Percentiles rank a stretch among this genome's conserved stretches.
Conservation (phyloP, 169 alveolate species). For the Plasmodium adleri region DNA sequence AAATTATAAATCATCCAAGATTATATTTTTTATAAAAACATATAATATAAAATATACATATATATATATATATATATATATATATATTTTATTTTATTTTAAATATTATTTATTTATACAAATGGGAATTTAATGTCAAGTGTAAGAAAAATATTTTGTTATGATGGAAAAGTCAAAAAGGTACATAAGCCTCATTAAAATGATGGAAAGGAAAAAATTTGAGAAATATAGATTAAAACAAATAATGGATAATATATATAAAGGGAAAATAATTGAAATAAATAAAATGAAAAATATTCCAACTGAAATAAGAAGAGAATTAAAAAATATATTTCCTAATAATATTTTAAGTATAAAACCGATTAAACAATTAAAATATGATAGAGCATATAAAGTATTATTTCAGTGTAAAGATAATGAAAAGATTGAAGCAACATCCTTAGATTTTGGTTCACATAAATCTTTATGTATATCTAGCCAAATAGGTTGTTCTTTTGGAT, state of each 20-base stretch:
- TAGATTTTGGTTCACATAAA: slow-evolving; percentile 87
- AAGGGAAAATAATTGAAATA: slow-evolving; percentile 75
- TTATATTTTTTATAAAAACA: too few relatives aligned
- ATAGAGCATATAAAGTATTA: slow-evolving; percentile 86
- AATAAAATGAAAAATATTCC: slow-evolving; percentile 84
- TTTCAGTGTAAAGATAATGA: slow-evolving; percentile 86
- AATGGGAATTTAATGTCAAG: neutral
- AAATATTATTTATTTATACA: neutral
- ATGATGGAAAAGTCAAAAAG: slow-evolving; percentile 69
- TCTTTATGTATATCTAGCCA: slow-evolving; percentile 90
- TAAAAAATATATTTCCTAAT: slow-evolving; percentile 77
- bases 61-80: neutral
- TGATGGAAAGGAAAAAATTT: slow-evolving; percentile 42
- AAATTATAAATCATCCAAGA: too few relatives aligned
- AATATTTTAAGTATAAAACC: slow-evolving; percentile 81
- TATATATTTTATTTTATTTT: neutral
- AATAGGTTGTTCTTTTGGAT: slow-evolving; percentile 89
- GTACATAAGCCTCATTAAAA: slow-evolving; percentile 18
- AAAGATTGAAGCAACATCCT: slow-evolving; percentile 87
- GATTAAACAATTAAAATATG: slow-evolving; percentile 78
- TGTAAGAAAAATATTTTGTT: neutral
- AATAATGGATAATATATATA: slow-evolving; percentile 80
- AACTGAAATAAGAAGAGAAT: slow-evolving; percentile 77
- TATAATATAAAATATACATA: too few relatives aligned
- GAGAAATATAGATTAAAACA: slow-evolving; percentile 82